Base-by-base conservation (phyloP, 768 basidiomycete genomes). In the Boletellus emodensis region DNA sequence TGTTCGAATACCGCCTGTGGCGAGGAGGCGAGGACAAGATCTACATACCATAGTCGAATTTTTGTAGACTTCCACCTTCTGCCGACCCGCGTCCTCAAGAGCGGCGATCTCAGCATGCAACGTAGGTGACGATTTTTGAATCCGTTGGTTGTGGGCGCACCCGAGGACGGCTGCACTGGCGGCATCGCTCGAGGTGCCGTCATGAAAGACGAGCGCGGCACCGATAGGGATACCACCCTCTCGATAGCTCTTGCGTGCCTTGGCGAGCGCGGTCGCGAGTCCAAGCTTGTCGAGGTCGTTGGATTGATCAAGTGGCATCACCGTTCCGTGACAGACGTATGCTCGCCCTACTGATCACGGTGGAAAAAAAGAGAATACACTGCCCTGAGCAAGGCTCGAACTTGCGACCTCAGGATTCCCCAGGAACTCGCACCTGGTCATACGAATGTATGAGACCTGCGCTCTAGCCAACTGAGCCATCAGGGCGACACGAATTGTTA, bases 161-260 rank as follows among this genome's bases (percentile, higher is more conserved):
- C 76, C 76, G 15, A 79, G 60, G 26, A 77, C 60, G 11, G 54
- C 52, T 3, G 59, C 49, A n/a, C 53, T 18, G 13, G 26, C 43
- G 4, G n/a, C 15, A 10, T 52, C 40, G 5, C n/a, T 30, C 6
- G 53, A 53, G 34, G 49, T 20, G 3, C 56, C 56, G n/a, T 61
- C 61, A 14, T 68, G 66, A 38, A 56, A 60, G 40, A 78, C 58
- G 36, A 84, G 66, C 1, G 73, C 75, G 4, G 78, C 76, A 11
- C 84, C 83, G 54, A 85, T 85, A 11, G 83, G 82, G n/a, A 84
- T 71, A 0, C 84, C 83, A 1, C 81, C 80, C 52, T 84, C 76
- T 0, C 50, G 58, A 36, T 72, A 72, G 48, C 81, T 75, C 44
- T 73, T 72, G 30, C 61, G 61, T 0, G 80, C 83, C 54, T 83